Evolutionary conservation across 371 early-diverging fungal species (phyloP).

Genomic region (Rhizopus microsporus): DNA sequence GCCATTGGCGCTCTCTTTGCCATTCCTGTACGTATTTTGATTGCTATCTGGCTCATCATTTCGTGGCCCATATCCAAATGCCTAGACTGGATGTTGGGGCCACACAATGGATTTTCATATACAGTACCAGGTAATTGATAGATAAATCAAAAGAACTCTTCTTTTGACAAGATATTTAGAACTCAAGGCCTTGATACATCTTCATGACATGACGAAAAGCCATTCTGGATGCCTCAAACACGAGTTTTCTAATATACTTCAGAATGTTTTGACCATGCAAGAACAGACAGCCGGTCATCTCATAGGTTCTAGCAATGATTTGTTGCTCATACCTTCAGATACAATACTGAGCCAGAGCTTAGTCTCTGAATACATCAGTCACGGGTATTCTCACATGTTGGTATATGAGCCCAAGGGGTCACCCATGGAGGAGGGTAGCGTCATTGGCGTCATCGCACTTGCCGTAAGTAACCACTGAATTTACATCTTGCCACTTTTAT

Average conservation of each 20-base stretch:
- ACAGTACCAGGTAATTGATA: constrained; percentile 49
- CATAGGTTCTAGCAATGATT: constrained; percentile 1
- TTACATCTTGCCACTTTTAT: no score
- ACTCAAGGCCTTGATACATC: constrained; percentile 71
- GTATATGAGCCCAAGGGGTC: constrained; percentile 12
- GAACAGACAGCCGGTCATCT: constrained; percentile 37
- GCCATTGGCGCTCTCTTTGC: constrained; percentile 82
- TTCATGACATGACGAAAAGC: constrained; percentile 63
- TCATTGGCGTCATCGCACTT: neutral
- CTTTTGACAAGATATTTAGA: constrained; percentile 33
- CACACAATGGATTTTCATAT: constrained; percentile 69
- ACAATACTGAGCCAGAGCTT: neutral
- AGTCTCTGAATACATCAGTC: constrained; percentile 3
- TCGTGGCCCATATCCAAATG: constrained; percentile 80
- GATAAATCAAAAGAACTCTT: neutral
- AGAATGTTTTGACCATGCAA: constrained; percentile 64
- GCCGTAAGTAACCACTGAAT: neutral
- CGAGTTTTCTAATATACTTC: constrained; percentile 49
- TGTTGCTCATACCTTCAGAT: constrained; percentile 11
- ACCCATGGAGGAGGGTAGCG: neutral
- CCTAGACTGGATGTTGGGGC: constrained; percentile 76
- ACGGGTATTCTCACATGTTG: constrained; percentile 17
- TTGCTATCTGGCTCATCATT: constrained; percentile 64
- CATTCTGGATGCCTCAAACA: constrained; percentile 51
- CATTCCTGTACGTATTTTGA: constrained; percentile 68